These are phyloP conservation scores for Poa pratensis DNA, from an alignment of 176 grass and related monocot genomes.

Conservation along the genomic window DNA sequence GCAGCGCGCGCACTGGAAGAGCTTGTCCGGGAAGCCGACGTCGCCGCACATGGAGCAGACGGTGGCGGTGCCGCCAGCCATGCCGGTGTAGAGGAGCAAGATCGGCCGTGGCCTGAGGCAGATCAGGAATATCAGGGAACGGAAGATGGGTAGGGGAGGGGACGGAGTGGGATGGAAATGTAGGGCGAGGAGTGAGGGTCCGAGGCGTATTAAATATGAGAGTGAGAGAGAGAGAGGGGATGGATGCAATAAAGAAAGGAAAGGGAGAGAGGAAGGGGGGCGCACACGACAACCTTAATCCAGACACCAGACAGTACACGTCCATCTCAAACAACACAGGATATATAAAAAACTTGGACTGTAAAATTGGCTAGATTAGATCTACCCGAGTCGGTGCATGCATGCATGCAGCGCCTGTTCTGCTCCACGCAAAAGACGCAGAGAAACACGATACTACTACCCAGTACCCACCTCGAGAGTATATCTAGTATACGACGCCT, in stretches of 20 bases:
- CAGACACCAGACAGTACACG: constrained; percentile 3
- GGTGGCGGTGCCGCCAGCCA: constrained; percentile 44
- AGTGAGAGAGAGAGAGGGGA: too few species aligned
- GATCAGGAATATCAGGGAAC: not conserved
- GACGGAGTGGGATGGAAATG: constrained; percentile 34
- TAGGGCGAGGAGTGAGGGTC: constrained; percentile 30
- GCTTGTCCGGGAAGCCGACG: constrained; percentile 96
- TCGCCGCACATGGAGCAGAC: constrained; percentile 99
- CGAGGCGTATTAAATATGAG: constrained; percentile 42
- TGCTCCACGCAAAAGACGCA: too few species aligned
- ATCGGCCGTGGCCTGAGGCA: not conserved
- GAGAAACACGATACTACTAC: too few species aligned
- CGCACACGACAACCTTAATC: constrained; percentile 46
- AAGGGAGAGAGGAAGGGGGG: not conserved
- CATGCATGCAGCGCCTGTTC: too few species aligned
- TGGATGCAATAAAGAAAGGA: not conserved
- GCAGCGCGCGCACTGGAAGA: constrained; percentile 88
- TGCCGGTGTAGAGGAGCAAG: constrained; percentile 15
- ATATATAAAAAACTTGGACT: not conserved
- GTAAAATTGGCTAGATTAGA: too few species aligned
- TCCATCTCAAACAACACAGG: not conserved
- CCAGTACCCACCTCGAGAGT: too few species aligned
- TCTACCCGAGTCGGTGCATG: too few species aligned
- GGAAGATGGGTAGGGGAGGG: constrained; percentile 12
- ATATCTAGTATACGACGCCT: too few species aligned